phyloP scores from a whole-genome alignment of 1,284 basidiomycete genomes.

The Pseudozyma pruni region DNA sequence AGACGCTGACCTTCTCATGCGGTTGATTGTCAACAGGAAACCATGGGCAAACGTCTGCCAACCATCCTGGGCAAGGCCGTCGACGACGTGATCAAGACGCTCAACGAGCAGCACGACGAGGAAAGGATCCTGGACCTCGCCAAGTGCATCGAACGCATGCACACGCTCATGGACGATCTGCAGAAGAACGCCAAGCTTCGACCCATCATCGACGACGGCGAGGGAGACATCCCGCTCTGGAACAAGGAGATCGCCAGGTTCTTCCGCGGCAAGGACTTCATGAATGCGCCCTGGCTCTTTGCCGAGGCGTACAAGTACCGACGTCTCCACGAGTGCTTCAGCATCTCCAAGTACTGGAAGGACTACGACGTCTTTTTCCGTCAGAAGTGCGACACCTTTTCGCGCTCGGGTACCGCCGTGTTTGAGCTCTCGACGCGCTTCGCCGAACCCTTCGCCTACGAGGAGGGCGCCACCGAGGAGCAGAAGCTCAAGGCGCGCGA shows the following conservation, averaged over 20 bases:
- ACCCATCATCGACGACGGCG: conserved; percentile 89
- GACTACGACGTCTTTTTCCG: conserved; percentile 73
- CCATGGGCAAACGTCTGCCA: conserved; percentile 89
- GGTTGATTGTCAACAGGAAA: conserved; percentile 58
- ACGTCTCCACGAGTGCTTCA: conserved; percentile 92
- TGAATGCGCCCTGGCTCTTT: conserved; percentile 75
- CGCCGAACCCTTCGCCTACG: conserved; percentile 81
- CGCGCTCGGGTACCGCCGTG: conserved; percentile 88
- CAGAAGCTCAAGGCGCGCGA: conserved; percentile 81
- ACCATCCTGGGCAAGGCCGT: conserved; percentile 96
- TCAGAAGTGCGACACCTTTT: conserved; percentile 87
- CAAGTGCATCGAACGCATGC: conserved; percentile 77
- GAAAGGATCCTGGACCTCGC: conserved; percentile 87
- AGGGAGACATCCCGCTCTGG: conserved; percentile 94
- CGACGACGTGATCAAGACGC: conserved; percentile 87
- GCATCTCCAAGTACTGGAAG: conserved; percentile 88
- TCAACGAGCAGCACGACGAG: conserved; percentile 81
- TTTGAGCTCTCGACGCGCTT: conserved; percentile 95
- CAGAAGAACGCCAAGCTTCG: conserved; percentile 69
- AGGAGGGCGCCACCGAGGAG: conserved; percentile 72
- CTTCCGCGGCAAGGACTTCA: conserved; percentile 95
- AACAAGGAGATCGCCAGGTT: conserved; percentile 79
- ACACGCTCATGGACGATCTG: conserved; percentile 69
- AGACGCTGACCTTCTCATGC: conserved; percentile 3
- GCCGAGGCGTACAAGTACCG: conserved; percentile 99